A percentile compares a stretch with the other conserved stretches of the same genome.
Conservation (phyloP, 306 rosid genomes). For the Notholithocarpus densiflorus region DNA sequence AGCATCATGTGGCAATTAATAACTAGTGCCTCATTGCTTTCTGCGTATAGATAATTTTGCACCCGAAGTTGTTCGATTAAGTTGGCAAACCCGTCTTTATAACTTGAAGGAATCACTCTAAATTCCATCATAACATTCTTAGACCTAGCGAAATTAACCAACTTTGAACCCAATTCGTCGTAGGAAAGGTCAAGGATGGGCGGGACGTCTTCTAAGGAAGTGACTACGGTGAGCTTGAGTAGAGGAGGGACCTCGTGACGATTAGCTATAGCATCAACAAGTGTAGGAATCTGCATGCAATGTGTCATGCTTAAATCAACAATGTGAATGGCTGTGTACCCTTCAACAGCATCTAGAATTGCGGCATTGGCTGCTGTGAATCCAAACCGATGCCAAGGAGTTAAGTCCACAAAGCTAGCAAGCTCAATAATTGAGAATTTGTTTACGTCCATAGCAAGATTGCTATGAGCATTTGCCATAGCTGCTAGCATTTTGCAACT, state of each 20-base stretch:
- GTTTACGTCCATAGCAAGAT: constrained; percentile 40
- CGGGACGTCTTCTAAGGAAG: constrained; percentile 41
- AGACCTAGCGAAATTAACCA: constrained; percentile 74
- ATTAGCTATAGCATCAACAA: constrained; percentile 69
- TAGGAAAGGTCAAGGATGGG: constrained; percentile 71
- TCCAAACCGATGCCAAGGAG: constrained; percentile 93
- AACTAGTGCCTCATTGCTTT: constrained; percentile 57
- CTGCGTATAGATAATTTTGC: constrained; percentile 48
- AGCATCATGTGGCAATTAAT: constrained; percentile 95
- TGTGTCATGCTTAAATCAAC: constrained; percentile 77
- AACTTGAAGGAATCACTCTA: constrained; percentile 53
- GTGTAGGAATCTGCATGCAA: constrained; percentile 98
- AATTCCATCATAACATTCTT: constrained; percentile 63
- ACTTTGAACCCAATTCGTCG: constrained; percentile 61
- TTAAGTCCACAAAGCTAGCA: constrained; percentile 80
- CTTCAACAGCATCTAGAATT: constrained; percentile 71
- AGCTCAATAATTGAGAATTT: constrained; percentile 75
- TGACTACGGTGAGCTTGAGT: constrained; percentile 63
- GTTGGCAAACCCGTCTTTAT: constrained; percentile 56
- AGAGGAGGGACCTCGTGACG: constrained; percentile 64
- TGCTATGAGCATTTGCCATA: constrained; percentile 24
- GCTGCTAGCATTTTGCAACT: constrained; percentile 55
- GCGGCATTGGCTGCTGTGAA: constrained; percentile 80
- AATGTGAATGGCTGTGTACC: constrained; percentile 63
- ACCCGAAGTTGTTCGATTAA: constrained; percentile 64